These are phyloP conservation scores for Cerrena zonata DNA, from an alignment of 1,284 basidiomycete genomes.

Conservation along the genomic window DNA sequence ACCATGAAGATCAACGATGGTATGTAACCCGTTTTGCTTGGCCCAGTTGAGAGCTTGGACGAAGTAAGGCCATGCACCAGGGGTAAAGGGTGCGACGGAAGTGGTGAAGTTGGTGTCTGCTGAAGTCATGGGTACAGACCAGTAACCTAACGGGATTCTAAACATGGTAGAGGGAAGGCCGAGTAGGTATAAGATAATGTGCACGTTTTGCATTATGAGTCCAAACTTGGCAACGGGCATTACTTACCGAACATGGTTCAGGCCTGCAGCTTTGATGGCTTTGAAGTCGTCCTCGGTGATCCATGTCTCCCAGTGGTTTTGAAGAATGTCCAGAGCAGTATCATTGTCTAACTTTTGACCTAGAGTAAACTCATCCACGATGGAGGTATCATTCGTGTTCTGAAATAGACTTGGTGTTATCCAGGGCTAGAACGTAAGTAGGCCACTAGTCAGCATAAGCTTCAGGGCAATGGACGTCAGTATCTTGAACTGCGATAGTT, in stretches of 20 bases:
- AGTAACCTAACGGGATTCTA: constrained; percentile 70
- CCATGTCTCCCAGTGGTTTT: constrained; percentile 68
- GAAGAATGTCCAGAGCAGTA: constrained; percentile 43
- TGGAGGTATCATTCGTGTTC: constrained; percentile 51
- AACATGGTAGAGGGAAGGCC: too few species aligned
- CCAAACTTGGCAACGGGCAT: neutral
- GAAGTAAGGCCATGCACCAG: constrained; percentile 67
- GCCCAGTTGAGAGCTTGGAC: constrained; percentile 65
- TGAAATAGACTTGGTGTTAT: constrained; percentile 70
- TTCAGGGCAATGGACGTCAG: neutral
- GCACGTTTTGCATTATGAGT: neutral
- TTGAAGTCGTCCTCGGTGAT: constrained; percentile 67
- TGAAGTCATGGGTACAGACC: constrained; percentile 63
- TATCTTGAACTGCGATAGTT: constrained; percentile 12
- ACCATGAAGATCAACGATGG: constrained; percentile 69
- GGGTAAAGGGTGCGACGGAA: constrained; percentile 50
- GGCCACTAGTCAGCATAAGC: neutral
- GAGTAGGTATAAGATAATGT: neutral
- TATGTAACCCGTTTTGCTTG: constrained; percentile 46
- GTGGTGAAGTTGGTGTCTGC: constrained; percentile 45
- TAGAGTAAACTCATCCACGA: constrained; percentile 69
- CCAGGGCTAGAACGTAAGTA: constrained; percentile 51
- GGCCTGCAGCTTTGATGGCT: constrained; percentile 60
- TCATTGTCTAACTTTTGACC: constrained; percentile 48
- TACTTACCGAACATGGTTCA: constrained; percentile 69